Evolutionary conservation across 805 yeast species (phyloP).

Genomic region (Cyberlindnera sargentensis): DNA sequence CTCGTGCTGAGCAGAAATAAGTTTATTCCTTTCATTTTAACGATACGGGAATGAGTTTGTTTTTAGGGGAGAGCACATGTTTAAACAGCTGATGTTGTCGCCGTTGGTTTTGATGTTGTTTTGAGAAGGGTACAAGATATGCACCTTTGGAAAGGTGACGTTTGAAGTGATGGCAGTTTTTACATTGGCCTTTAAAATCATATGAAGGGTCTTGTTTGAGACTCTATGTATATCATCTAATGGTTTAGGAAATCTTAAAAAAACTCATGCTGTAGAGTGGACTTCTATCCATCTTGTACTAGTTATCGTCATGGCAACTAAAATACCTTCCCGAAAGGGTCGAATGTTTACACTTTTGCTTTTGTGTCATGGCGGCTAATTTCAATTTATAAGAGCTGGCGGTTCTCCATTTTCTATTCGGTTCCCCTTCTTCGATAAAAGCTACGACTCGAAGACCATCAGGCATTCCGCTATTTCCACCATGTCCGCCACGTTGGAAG

Average conservation of each 20-base stretch:
- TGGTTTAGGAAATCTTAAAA: conserved; percentile 12
- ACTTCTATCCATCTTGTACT: not conserved
- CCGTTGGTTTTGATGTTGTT: not conserved
- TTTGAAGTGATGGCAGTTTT: too few relatives aligned
- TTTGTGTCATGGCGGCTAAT: conserved; percentile 7
- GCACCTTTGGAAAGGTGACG: not conserved
- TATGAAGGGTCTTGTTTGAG: conserved; percentile 2
- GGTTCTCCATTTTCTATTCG: not conserved
- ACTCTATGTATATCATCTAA: conserved; percentile 22
- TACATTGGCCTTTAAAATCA: not conserved
- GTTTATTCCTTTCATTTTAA: not conserved
- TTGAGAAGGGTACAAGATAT: not conserved
- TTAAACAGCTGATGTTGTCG: not conserved
- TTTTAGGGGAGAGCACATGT: not conserved
- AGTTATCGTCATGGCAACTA: too few relatives aligned
- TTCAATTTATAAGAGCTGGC: not conserved
- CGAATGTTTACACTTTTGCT: not conserved
- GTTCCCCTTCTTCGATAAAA: not conserved
- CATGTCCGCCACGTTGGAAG: not conserved
- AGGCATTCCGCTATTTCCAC: too few relatives aligned
- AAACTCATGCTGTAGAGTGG: not conserved
- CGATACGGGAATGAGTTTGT: not conserved
- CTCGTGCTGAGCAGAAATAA: conserved; percentile 45
- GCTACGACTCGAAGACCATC: too few relatives aligned
- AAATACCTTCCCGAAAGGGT: too few relatives aligned